Evolutionary conservation across 441 rosid species (phyloP), one percentile per base, ranked within the genome.

Genomic region (Pelargonium fulgidum): DNA sequence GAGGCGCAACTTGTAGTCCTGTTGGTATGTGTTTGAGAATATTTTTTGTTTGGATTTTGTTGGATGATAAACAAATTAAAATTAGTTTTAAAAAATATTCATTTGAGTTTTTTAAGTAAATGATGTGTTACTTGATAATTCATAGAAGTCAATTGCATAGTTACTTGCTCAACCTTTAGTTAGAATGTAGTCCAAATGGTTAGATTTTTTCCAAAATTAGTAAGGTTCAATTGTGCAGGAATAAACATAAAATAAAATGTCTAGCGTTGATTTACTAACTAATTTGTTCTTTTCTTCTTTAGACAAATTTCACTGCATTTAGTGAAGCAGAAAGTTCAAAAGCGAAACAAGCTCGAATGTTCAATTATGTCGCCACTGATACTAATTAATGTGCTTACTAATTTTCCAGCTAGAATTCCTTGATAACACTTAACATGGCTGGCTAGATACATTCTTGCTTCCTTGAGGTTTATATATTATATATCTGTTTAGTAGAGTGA

Each of bases 1-100:
- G 87, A 82, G 98, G 95, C 70, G 89, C 97, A 45, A 92, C 99
- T 22, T 76, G 59, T 45, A 95, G 99, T 85, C 92, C 98, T 45
- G 81, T 90, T 65, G 98, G 98, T 89, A 56, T 56, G 24, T 56
- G 17, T 17, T 16, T 52, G n/a, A 17, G 11, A 17, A 17, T 58
- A 2, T 8, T 24, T 19, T 17, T 58, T 58, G 26, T 52, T 52
- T 52, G 14, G 59, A n/a, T 50, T 50, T 41, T 4, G 20, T 19
- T 22, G 24, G 0, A 22, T 22, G 24, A 22, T 22, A 22, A 0
- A 1, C 24, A 22, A 22, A 22, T 22, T 22, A 1, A 22, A 22
- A 22, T 22, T 22, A 22, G 24, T 22, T 22, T 22, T 22, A 22
- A 22, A 22, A 22, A 22, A 0, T 22, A 22, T 22, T 22, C 24